phyloP scores from a whole-genome alignment of 345 rosid species.

The Geranium brycei region DNA sequence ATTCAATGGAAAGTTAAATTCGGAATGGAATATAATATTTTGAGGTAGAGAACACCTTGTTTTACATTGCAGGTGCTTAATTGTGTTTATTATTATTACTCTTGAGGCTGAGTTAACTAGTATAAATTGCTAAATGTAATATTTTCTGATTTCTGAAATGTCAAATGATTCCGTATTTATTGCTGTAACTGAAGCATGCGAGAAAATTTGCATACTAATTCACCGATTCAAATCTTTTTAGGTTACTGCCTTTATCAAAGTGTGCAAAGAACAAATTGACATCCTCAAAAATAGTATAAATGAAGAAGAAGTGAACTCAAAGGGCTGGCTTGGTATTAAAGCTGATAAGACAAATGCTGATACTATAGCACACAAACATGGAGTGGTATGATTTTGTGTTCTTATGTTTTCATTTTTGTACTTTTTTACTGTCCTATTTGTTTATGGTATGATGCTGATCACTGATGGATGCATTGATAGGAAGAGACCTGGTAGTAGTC shows the following conservation, averaged over 20 bases:
- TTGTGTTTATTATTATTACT: not conserved
- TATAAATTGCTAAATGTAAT: not conserved
- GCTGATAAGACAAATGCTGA: constrained; percentile 53
- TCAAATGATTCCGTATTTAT: no score
- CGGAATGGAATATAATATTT: no score
- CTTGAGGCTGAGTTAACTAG: not conserved
- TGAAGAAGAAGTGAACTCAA: constrained; percentile 55
- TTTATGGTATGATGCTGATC: not conserved
- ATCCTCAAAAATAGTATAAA: constrained; percentile 57
- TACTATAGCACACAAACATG: constrained; percentile 83
- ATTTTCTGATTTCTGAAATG: not conserved
- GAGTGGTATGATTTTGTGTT: constrained; percentile 51
- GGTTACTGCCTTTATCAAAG: constrained; percentile 72
- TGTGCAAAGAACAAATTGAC: constrained; percentile 83
- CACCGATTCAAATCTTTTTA: constrained; percentile 11
- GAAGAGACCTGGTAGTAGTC: no score
- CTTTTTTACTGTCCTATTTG: not conserved
- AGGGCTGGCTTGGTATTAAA: constrained; percentile 66
- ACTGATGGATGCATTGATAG: not conserved
- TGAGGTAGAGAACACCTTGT: not conserved
- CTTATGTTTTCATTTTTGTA: not conserved
- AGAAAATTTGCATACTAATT: not conserved
- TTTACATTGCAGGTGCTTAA: not conserved
- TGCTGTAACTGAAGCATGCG: not conserved
- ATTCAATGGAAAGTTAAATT: not conserved